Evolutionary conservation across 2,329 filamentous ascomycete genomes (phyloP).

Genomic region (Alternaria consortialis): DNA sequence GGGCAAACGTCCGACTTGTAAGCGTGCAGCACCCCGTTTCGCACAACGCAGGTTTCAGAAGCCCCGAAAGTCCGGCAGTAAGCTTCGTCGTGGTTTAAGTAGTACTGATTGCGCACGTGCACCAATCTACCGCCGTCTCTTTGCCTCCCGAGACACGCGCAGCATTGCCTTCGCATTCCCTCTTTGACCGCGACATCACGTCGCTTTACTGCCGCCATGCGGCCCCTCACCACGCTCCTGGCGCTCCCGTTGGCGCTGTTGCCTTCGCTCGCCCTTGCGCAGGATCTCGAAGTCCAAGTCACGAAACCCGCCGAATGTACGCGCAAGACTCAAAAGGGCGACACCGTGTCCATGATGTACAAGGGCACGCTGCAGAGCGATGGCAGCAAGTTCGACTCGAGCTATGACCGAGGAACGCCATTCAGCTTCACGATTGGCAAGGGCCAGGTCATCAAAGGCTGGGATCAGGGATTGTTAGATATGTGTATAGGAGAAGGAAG

Average conservation of each 20-base stretch:
- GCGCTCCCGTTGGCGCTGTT: constrained; percentile 35
- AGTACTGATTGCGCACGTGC: constrained; percentile 7
- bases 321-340: constrained; percentile 57
- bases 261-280: constrained; percentile 32
- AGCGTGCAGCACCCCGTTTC: constrained; percentile 20
- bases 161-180: background rate
- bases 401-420: constrained; percentile 78
- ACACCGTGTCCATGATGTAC: constrained; percentile 60
- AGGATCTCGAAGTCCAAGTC: constrained; percentile 53
- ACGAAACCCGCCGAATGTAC: constrained; percentile 54
- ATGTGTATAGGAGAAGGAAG: constrained; percentile 97
- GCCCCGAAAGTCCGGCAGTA: constrained; percentile 17
- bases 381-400: constrained; percentile 84
- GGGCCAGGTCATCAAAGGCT: constrained; percentile 90
- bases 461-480: constrained; percentile 87
- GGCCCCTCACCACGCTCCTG: constrained; percentile 34
- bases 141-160: constrained; percentile 11
- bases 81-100: constrained; percentile 17
- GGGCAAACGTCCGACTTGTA: constrained; percentile 6
- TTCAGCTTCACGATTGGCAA: constrained; percentile 81
- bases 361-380: constrained; percentile 61
- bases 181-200: background rate
- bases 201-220: constrained; percentile 35
- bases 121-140: background rate
- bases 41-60: constrained; percentile 19